These are phyloP conservation scores for Suhomyces atakaporum DNA, from an alignment of 1,139 yeast species.

Conservation along the genomic window DNA sequence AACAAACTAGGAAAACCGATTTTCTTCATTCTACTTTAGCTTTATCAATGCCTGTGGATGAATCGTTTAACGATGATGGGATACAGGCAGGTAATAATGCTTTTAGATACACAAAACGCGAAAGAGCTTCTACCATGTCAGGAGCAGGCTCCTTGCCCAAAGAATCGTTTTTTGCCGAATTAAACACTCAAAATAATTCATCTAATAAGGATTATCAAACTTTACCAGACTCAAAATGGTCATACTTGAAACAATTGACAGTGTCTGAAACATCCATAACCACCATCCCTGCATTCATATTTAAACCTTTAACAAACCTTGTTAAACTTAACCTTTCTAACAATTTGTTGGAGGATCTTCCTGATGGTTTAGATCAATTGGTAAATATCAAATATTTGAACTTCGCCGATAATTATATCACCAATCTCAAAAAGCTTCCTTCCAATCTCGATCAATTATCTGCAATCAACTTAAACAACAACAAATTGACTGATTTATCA, in stretches of 20 bases:
- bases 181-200: conserved; percentile 8
- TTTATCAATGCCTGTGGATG: conserved; percentile 11
- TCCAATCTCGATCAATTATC: conserved; percentile 42
- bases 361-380: conserved; percentile 54
- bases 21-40: conserved; percentile 11
- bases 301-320: conserved; percentile 51
- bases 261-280: conserved; percentile 57
- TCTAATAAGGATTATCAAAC: conserved; percentile 20
- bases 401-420: conserved; percentile 55
- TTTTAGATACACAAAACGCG: conserved; percentile 29
- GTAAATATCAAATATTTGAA: conserved; percentile 54
- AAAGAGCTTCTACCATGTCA: conserved; percentile 29
- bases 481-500: conserved; percentile 44
- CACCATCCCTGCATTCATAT: conserved; percentile 44
- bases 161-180: conserved; percentile 21
- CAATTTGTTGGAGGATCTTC: conserved; percentile 52
- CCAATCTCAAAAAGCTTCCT: conserved; percentile 43
- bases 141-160: conserved; percentile 32
- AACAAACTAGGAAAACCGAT: conserved; percentile 21
- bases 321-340: conserved; percentile 61
- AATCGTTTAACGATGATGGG: conserved; percentile 9
- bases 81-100: conserved; percentile 20
- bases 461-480: conserved; percentile 57
- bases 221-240: conserved; percentile 53
- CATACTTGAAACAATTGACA: conserved; percentile 55